Conservation (phyloP, 2,329 filamentous ascomycete genomes). For the Nemania sp. region DNA sequence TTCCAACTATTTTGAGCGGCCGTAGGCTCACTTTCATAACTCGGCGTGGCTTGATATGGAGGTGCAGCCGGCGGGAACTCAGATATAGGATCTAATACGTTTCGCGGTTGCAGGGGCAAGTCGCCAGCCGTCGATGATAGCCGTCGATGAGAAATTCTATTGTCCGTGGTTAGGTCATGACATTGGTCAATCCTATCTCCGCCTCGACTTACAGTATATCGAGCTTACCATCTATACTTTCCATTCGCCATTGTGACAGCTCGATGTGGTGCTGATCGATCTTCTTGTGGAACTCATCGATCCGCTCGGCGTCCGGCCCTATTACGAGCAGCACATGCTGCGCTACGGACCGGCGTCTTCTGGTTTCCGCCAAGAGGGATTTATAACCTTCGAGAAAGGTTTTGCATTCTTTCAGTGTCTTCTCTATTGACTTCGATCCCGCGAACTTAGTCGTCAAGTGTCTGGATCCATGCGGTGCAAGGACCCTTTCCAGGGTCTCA, state of each 20-base stretch:
- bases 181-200: background rate
- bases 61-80: conserved; percentile 29
- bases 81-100: conserved; percentile 22
- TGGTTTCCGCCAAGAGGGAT: conserved; percentile 20
- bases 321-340: conserved; percentile 24
- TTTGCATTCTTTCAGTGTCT: conserved; percentile 34
- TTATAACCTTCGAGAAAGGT: conserved; percentile 32
- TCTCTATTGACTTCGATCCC: conserved; percentile 24
- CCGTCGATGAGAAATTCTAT: background rate
- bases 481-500: conserved; percentile 21
- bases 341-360: conserved; percentile 7
- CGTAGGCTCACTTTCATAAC: background rate
- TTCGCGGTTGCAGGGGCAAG: conserved; percentile 26
- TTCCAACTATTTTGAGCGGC: background rate
- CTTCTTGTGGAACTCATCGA: conserved; percentile 32
- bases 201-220: conserved; percentile 10
- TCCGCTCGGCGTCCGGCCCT: conserved; percentile 24
- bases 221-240: conserved; percentile 8
- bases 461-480: conserved; percentile 20
- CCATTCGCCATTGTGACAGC: conserved; percentile 26
- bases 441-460: conserved; percentile 21
- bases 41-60: background rate
- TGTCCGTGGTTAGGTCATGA: background rate
- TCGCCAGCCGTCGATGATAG: conserved; percentile 6
- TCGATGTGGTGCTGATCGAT: conserved; percentile 30